Conservation (phyloP, 1,139 yeast genomes). For the Debaryomyces fabryi region DNA sequence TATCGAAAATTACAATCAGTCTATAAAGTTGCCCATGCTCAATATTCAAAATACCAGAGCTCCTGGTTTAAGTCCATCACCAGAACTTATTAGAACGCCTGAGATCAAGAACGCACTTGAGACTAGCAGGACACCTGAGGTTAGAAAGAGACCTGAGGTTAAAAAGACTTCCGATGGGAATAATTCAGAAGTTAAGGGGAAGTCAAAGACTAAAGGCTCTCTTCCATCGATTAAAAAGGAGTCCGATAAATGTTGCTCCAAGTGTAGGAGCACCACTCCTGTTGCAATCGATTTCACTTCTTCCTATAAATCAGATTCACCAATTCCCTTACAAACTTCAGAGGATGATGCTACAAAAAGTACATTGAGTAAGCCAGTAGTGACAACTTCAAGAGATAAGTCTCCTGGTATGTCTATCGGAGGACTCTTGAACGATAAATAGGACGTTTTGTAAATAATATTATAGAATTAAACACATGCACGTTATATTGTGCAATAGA, state of each 20-base stretch:
- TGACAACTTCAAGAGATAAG: constrained; percentile 2
- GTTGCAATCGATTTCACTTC: constrained; percentile 38
- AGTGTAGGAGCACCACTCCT: constrained; percentile 16
- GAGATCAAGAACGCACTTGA: background rate
- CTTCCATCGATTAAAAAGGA: background rate
- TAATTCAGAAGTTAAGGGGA: background rate
- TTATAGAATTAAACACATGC: constrained; percentile 5
- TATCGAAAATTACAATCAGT: background rate
- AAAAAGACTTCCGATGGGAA: background rate
- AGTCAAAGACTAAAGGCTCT: background rate
- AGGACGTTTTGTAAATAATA: constrained; percentile 4
- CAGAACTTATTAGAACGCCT: background rate
- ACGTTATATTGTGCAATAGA: constrained; percentile 12
- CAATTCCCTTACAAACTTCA: background rate
- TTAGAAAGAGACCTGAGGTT: background rate
- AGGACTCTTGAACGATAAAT: constrained; percentile 13
- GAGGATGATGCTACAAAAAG: background rate
- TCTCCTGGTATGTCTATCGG: constrained; percentile 12
- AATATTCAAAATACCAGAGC: background rate
- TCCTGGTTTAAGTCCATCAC: background rate
- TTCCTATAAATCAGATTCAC: constrained; percentile 10
- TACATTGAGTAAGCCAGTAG: background rate
- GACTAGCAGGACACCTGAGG: background rate
- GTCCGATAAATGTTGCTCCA: constrained; percentile 13
- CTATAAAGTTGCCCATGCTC: constrained; percentile 1